Base-by-base conservation (phyloP, 176 grass and related monocot species). In the Paspalum vaginatum region DNA sequence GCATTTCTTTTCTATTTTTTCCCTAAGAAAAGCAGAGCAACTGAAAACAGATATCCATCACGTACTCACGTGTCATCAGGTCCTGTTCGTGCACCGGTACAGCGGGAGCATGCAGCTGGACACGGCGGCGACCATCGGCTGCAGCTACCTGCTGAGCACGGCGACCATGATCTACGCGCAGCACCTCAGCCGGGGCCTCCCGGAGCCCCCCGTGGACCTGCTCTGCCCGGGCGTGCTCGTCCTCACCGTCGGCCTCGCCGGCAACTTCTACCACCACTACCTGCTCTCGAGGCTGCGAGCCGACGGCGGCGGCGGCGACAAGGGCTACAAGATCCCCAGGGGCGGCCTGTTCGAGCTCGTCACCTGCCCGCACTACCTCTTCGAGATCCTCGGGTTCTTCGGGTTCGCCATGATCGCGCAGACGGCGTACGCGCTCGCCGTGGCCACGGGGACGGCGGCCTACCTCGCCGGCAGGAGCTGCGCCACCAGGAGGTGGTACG, bases 221-320 rank as follows among this genome's bases (percentile, higher is more conserved):
- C 89, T 86, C 21, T 85, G 85, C 70, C 59, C 74, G 0, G 88
- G 92, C 4, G n/a, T 80, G 18, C 9, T 46, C 39, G 15, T 85
- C 45, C 89, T 94, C 52, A n/a, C 62, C 10, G 7, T 89, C 8
- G 90, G 95, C 87, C 51, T 89, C 62, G n/a, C 55, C 2, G 92
- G 92, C 51, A 94, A 98, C 77, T 81, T 94, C 47, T 92, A 94
- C 84, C 92, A 98, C 74, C 92, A 94, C 80, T 68, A 11, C 81
- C 83, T 98, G 67, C 85, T 98, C 15, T 79, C 89, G 0, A 69
- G 20, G 40, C 87, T 98, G 4, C 80, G 95, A 75, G 50, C 18
- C 9, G 39, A 0, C 20, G 21, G 0, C 12, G 17, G 45, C 20
- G 59, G 63, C 13, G 75, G 61, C 0, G 83, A 85, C 4, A 86